Percentiles rank a stretch among this genome's conserved stretches.
Evolutionary conservation across 1,284 basidiomycete genomes (phyloP).

Genomic region (Irpex lacteus): DNA sequence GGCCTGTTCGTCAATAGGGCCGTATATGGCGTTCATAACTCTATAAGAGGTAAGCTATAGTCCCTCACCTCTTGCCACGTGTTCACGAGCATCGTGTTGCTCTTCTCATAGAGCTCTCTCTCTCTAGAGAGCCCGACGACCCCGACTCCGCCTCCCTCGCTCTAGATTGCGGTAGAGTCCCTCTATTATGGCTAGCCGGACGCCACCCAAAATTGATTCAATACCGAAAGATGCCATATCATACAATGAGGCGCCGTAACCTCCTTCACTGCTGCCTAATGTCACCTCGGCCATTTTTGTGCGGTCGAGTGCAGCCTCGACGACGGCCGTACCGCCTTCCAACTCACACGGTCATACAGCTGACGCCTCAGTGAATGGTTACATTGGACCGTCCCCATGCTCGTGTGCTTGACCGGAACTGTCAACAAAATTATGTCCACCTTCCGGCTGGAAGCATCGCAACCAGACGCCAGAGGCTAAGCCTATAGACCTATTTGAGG

Average conservation of each 20-base stretch:
- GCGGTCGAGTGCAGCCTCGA: background rate
- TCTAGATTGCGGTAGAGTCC: background rate
- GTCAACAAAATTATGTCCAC: too few relatives aligned
- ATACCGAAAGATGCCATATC: background rate
- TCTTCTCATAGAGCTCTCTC: background rate
- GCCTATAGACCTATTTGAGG: too few relatives aligned
- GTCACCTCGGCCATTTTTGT: background rate
- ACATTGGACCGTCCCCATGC: background rate
- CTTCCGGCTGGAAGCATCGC: too few relatives aligned
- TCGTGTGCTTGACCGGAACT: too few relatives aligned
- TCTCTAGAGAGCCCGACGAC: constrained; percentile 15
- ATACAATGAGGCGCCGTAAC: background rate
- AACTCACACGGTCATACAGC: background rate
- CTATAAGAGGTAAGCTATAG: constrained; percentile 52
- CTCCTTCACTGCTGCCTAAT: background rate
- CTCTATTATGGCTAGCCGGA: background rate
- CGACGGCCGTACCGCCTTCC: background rate
- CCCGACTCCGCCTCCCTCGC: background rate
- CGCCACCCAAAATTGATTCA: background rate
- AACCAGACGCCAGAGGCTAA: too few relatives aligned
- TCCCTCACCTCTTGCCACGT: constrained; percentile 4
- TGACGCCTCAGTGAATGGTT: background rate
- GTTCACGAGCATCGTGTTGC: background rate
- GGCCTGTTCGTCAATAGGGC: constrained; percentile 58
- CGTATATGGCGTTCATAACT: constrained; percentile 71